Conservation (phyloP, 2,329 filamentous ascomycete genomes). For the Colletotrichum falcatum region DNA sequence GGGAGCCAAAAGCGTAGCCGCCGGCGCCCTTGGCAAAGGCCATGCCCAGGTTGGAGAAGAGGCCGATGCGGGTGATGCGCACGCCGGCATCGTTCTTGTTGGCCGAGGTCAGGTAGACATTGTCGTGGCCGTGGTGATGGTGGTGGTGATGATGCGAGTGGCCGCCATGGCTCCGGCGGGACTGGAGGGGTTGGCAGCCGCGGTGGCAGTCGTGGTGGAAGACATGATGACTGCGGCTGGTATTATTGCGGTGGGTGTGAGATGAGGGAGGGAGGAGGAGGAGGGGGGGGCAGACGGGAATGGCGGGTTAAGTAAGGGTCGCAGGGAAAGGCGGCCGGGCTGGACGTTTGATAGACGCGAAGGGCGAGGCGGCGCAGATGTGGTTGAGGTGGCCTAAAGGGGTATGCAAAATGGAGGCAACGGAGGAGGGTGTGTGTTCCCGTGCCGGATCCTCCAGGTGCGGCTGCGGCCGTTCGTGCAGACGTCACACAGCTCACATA, state of each 20-base stretch:
- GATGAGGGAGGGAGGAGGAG: conserved; percentile 24
- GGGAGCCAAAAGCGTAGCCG: conserved; percentile 94
- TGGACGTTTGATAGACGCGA: conserved; percentile 38
- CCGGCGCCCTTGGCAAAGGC: conserved; percentile 92
- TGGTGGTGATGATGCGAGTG: conserved; percentile 63
- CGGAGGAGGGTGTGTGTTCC: conserved; percentile 45
- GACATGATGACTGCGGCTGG: conserved; percentile 48
- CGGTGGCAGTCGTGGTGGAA: conserved; percentile 49
- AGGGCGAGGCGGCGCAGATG: conserved; percentile 35
- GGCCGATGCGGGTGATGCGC: conserved; percentile 89
- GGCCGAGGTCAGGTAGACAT: conserved; percentile 81
- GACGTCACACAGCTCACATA: conserved; percentile 40
- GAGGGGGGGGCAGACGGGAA: conserved; percentile 7
- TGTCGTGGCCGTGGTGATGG: conserved; percentile 88
- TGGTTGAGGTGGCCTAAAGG: conserved; percentile 49
- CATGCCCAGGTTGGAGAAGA: conserved; percentile 93
- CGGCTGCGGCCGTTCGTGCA: conserved; percentile 20
- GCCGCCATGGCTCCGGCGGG: conserved; percentile 59
- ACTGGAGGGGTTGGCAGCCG: conserved; percentile 53
- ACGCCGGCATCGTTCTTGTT: conserved; percentile 95
- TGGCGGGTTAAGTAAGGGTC: conserved; percentile 40
- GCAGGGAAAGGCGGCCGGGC: conserved; percentile 28
- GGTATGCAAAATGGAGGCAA: conserved; percentile 37
- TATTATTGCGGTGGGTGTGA: conserved; percentile 32
- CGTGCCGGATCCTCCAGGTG: conserved; percentile 41